Evolutionary conservation across 1,284 basidiomycete species (phyloP).

Genomic region (Irpex sp.): DNA sequence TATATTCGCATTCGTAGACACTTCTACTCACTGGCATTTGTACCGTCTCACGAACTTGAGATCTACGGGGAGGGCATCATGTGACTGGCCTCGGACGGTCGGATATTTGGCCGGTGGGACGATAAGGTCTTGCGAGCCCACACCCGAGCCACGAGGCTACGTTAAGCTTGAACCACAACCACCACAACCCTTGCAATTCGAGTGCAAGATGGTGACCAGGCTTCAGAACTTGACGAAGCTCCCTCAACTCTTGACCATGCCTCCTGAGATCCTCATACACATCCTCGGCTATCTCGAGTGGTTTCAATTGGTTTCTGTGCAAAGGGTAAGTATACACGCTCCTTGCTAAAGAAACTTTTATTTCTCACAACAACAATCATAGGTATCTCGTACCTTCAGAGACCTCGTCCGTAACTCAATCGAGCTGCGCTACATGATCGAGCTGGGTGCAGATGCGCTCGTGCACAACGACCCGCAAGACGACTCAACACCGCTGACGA

Average conservation of each 20-base stretch:
- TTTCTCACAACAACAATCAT: too few relatives aligned
- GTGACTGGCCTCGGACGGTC: background rate
- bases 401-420: conserved; percentile 30
- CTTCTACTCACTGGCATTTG: too few relatives aligned
- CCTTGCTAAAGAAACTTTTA: too few relatives aligned
- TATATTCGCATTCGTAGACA: too few relatives aligned
- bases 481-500: conserved; percentile 22
- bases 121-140: background rate
- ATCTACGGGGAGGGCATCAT: too few relatives aligned
- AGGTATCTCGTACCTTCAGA: conserved; percentile 38
- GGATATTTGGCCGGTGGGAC: background rate
- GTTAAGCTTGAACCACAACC: background rate
- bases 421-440: conserved; percentile 44
- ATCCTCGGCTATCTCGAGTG: background rate
- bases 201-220: background rate
- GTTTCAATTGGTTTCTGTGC: background rate
- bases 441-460: conserved; percentile 43
- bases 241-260: background rate
- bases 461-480: conserved; percentile 19
- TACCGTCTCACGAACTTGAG: too few relatives aligned
- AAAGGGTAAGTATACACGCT: too few relatives aligned
- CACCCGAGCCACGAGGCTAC: background rate
- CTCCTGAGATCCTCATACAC: background rate
- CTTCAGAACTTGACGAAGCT: background rate
- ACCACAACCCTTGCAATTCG: background rate